Conservation (phyloP, 805 yeast genomes). For the Cyberlindnera euphorbiae region DNA sequence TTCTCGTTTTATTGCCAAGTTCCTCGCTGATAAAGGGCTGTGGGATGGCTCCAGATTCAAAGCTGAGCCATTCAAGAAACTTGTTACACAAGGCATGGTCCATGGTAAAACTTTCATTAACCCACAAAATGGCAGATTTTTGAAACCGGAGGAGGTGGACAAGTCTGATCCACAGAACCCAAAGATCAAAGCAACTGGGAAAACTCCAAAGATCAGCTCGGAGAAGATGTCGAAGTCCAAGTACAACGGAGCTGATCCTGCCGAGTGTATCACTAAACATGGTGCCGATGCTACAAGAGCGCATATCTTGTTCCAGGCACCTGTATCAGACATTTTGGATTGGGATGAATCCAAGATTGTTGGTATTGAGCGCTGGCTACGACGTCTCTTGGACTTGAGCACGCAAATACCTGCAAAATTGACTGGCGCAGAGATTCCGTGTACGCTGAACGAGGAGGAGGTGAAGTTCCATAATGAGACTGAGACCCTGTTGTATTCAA, state of each 20-base stretch:
- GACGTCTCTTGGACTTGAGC: constrained; percentile 40
- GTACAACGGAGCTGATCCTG: constrained; percentile 91
- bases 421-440: constrained; percentile 2
- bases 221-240: constrained; percentile 98
- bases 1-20: constrained; percentile 80
- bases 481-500: constrained; percentile 41
- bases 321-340: constrained; percentile 70
- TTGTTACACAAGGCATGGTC: constrained; percentile 97
- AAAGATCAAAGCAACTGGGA: constrained; percentile 44
- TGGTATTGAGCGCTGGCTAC: constrained; percentile 86
- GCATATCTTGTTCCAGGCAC: constrained; percentile 88
- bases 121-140: constrained; percentile 66
- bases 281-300: constrained; percentile 97
- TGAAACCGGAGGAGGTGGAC: constrained; percentile 74
- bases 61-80: constrained; percentile 77
- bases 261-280: constrained; percentile 60
- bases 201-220: constrained; percentile 49
- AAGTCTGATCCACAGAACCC: constrained; percentile 37
- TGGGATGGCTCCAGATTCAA: constrained; percentile 57
- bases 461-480: constrained; percentile 52
- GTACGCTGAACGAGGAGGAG: constrained; percentile 38
- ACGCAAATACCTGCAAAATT: constrained; percentile 14
- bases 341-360: constrained; percentile 90
- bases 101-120: constrained; percentile 82
- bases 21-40: constrained; percentile 57